Percentiles rank a stretch among this genome's conserved stretches.
Conservation (phyloP, 345 rosid genomes). For the Ricinus communis region DNA sequence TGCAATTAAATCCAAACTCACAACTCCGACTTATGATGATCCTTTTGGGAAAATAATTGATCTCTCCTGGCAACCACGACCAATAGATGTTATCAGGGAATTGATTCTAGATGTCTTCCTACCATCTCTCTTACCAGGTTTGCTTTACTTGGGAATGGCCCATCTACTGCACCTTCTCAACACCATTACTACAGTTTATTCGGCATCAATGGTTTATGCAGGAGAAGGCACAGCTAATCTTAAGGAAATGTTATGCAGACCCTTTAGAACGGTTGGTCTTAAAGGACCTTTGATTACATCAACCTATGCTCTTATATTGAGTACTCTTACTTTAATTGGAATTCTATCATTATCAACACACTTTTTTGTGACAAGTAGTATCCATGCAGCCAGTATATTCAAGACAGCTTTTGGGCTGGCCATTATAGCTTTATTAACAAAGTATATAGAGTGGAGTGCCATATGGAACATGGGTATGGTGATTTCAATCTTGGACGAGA, state of each 20-base stretch:
- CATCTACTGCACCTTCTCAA: constrained; percentile 37
- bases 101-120: neutral
- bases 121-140: neutral
- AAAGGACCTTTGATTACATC: constrained; percentile 46
- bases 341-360: neutral
- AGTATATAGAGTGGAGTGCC: constrained; percentile 38
- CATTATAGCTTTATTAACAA: constrained; percentile 10
- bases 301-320: constrained; percentile 27
- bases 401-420: neutral
- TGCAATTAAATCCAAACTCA: neutral
- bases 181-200: constrained; percentile 28
- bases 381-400: no score
- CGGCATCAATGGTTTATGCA: constrained; percentile 29
- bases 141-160: constrained; percentile 4
- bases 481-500: constrained; percentile 38
- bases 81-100: neutral
- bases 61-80: neutral
- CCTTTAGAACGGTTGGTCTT: constrained; percentile 19
- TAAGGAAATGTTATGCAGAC: constrained; percentile 5
- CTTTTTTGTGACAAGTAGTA: neutral
- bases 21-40: neutral
- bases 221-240: constrained; percentile 12
- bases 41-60: neutral
- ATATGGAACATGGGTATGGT: constrained; percentile 40
- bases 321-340: constrained; percentile 8